These are phyloP conservation scores for Brassica rapa DNA, from an alignment of 345 rosid genomes.

Conservation along the genomic window DNA sequence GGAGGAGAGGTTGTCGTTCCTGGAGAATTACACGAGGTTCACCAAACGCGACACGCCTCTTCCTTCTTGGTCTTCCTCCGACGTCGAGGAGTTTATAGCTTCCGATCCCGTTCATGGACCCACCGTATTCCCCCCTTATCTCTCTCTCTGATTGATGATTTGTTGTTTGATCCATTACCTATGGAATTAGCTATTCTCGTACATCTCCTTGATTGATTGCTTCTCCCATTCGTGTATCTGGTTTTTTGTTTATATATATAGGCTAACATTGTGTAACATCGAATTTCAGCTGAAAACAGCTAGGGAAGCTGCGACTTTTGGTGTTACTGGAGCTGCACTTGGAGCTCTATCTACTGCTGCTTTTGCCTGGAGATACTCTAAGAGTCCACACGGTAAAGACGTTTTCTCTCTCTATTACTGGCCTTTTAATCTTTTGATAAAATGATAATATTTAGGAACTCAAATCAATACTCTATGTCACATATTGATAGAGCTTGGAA, in stretches of 20 bases:
- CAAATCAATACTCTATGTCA: background rate
- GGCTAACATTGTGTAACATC: background rate
- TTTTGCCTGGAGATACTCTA: conserved; percentile 88
- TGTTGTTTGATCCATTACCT: background rate
- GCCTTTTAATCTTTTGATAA: background rate
- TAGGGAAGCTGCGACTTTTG: conserved; percentile 67
- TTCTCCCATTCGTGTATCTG: background rate
- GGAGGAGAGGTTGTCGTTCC: conserved; percentile 58
- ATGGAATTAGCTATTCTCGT: background rate
- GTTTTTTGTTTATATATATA: background rate
- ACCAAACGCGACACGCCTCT: conserved; percentile 58
- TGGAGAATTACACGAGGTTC: conserved; percentile 62
- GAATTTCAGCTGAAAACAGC: conserved; percentile 73
- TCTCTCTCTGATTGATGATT: background rate
- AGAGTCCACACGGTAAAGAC: conserved; percentile 70
- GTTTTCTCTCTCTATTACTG: background rate
- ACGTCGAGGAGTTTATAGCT: conserved; percentile 77
- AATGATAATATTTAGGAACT: background rate
- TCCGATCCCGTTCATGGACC: conserved; percentile 88
- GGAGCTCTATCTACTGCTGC: conserved; percentile 85
- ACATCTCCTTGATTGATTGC: background rate
- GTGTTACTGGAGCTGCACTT: conserved; percentile 57
- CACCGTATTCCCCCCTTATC: conserved; percentile 44
- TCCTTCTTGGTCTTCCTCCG: conserved; percentile 81
- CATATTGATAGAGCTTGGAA: background rate